A percentile compares a stretch with the other conserved stretches of the same genome.
Evolutionary conservation across 2,329 filamentous ascomycete genomes (phyloP).

Genomic region (Stagonosporopsis cucurbitacearum): DNA sequence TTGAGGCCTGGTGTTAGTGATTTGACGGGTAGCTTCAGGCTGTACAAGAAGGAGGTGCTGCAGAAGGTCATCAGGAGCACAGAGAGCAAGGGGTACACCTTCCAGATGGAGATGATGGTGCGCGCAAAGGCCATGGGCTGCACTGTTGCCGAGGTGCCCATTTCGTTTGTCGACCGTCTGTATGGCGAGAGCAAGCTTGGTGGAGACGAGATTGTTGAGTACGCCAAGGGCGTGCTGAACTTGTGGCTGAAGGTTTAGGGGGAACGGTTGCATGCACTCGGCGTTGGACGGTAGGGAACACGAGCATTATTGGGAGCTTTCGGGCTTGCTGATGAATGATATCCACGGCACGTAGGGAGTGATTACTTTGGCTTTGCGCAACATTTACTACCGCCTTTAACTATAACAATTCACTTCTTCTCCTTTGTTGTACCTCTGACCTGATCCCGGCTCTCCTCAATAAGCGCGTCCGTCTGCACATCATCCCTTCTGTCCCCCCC

Average conservation of each 20-base stretch:
- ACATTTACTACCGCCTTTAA: slow-evolving; percentile 20
- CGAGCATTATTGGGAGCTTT: slow-evolving; percentile 10
- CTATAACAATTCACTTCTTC: slow-evolving; percentile 21
- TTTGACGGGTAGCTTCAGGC: slow-evolving; percentile 88
- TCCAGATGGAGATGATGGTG: slow-evolving; percentile 99
- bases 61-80: slow-evolving; percentile 89
- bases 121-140: slow-evolving; percentile 95
- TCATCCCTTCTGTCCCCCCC: not conserved
- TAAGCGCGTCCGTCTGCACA: not conserved
- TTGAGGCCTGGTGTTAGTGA: slow-evolving; percentile 93
- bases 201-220: slow-evolving; percentile 94
- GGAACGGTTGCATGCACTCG: slow-evolving; percentile 32
- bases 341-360: slow-evolving; percentile 18
- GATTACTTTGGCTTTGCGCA: slow-evolving; percentile 6
- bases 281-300: slow-evolving; percentile 30
- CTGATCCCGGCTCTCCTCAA: not conserved
- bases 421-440: slow-evolving; percentile 1
- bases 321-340: slow-evolving; percentile 16
- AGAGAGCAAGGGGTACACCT: slow-evolving; percentile 96
- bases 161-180: slow-evolving; percentile 87
- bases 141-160: slow-evolving; percentile 93
- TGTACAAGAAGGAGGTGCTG: slow-evolving; percentile 91
- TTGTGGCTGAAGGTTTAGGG: slow-evolving; percentile 59
- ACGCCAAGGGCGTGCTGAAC: slow-evolving; percentile 71
- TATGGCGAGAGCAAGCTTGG: slow-evolving; percentile 97